A percentile compares a stretch with the other conserved stretches of the same genome.
Conservation (phyloP, 176 grass and related monocot genomes). For the Sorghum bicolor region Sorghum_bicolor_NCBIv3 NC_012879.2:59608501-59609000, state of each 20-base stretch:
- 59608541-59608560: no score
- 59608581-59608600: no score
- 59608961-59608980: neutral
- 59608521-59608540: no score
- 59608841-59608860: neutral
- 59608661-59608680: no score
- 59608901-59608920: neutral
- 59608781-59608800: neutral
- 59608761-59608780: neutral
- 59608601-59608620: no score
- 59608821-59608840: neutral
- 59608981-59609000: neutral
- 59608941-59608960: neutral
- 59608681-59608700: no score
- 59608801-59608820: neutral
- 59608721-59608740: no score
- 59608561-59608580: no score
- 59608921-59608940: neutral
- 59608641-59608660: no score
- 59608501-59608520: no score
- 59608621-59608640: no score
- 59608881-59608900: neutral
- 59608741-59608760: neutral
- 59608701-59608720: no score
- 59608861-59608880: neutral